phyloP scores from a whole-genome alignment of 352 stramenopile species.

The Phytophthora citrophthora region DNA sequence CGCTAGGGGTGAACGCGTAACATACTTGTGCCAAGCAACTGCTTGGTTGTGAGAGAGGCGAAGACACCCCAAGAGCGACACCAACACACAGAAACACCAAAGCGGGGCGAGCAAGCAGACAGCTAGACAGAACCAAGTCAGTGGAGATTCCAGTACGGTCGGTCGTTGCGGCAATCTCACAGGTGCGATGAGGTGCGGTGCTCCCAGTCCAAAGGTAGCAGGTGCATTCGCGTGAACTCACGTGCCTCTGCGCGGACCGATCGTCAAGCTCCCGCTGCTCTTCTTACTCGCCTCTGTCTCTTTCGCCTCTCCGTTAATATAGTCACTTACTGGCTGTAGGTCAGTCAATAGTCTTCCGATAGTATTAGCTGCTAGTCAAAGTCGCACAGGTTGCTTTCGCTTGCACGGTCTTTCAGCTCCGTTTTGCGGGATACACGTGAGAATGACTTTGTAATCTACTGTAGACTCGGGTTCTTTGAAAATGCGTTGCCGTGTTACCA shows the following conservation, averaged over 20 bases:
- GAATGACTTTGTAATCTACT: constrained; percentile 29
- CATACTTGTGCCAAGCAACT: constrained; percentile 21
- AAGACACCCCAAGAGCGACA: constrained; percentile 24
- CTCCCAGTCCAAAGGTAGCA: constrained; percentile 43
- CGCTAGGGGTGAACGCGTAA: constrained; percentile 85
- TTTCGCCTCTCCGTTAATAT: constrained; percentile 48
- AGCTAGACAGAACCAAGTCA: constrained; percentile 20
- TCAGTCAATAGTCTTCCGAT: constrained; percentile 42
- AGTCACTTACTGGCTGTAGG: constrained; percentile 34
- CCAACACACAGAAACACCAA: constrained; percentile 33
- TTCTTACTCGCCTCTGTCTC: constrained; percentile 24
- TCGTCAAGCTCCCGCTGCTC: constrained; percentile 11
- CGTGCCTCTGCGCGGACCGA: constrained; percentile 30
- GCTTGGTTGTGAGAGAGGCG: constrained; percentile 25
- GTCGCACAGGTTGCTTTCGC: constrained; percentile 27
- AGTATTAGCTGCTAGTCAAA: constrained; percentile 44
- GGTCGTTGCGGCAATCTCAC: constrained; percentile 30
- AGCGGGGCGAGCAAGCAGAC: constrained; percentile 16
- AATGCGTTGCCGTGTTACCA: not conserved
- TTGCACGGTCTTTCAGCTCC: constrained; percentile 17
- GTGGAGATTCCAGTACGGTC: constrained; percentile 12
- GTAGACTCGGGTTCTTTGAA: constrained; percentile 29
- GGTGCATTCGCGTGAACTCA: constrained; percentile 18
- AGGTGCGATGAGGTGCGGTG: constrained; percentile 21
- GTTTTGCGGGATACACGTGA: constrained; percentile 8